Evolutionary conservation across 371 early-diverging fungal genomes (phyloP).

Genomic region (Rhizopus delemar): DNA sequence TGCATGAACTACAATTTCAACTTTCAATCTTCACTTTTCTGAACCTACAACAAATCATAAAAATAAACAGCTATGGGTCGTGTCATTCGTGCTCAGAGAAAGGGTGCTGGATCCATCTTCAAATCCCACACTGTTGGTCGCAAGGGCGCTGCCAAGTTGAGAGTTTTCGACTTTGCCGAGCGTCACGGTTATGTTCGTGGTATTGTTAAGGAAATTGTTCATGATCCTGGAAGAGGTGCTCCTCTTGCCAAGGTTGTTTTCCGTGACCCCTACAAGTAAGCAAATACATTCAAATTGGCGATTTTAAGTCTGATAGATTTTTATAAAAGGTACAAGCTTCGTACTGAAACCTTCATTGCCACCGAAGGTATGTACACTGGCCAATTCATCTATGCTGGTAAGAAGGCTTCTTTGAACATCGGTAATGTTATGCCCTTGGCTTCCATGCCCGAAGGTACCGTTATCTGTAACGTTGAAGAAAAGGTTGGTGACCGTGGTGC

Average conservation of each 20-base stretch:
- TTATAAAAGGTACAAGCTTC: slow-evolving; percentile 71
- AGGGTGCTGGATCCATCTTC: slow-evolving; percentile 98
- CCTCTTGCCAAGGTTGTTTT: slow-evolving; percentile 92
- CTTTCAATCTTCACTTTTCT: neutral
- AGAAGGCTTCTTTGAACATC: slow-evolving; percentile 93
- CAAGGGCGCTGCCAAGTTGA: slow-evolving; percentile 95
- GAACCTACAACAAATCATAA: neutral
- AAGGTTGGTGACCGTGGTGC: slow-evolving; percentile 97
- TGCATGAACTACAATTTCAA: neutral
- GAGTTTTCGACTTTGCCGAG: slow-evolving; percentile 94
- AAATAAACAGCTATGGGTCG: slow-evolving; percentile 60
- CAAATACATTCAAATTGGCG: neutral
- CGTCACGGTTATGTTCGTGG: slow-evolving; percentile 97
- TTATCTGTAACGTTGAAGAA: slow-evolving; percentile 98
- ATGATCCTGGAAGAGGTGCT: slow-evolving; percentile 99
- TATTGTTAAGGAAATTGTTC: slow-evolving; percentile 98
- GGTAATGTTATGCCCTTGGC: slow-evolving; percentile 97
- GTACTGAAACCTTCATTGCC: slow-evolving; percentile 95
- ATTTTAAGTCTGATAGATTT: neutral
- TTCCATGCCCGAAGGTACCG: slow-evolving; percentile 99
- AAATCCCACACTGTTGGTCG: slow-evolving; percentile 94
- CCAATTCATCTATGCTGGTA: slow-evolving; percentile 98
- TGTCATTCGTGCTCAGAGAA: slow-evolving; percentile 89
- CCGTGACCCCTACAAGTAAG: slow-evolving; percentile 57
- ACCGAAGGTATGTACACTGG: slow-evolving; percentile 99